phyloP scores from a whole-genome alignment of 1,139 yeast species.

The Debaryomycetaceae sp. region DNA sequence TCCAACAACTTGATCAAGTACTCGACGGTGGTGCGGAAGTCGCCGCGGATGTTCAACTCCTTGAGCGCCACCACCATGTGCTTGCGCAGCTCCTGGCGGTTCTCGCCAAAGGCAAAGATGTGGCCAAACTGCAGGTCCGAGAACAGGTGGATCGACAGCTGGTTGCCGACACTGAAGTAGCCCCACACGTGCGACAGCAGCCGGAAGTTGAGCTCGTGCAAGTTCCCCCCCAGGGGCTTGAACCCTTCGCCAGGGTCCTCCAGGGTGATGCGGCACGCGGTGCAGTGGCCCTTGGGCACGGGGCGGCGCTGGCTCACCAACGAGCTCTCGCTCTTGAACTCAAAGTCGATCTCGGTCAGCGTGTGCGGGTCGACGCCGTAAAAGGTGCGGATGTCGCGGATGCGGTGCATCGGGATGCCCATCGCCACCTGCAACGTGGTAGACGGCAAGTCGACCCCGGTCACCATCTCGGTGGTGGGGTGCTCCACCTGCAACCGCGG shows the following conservation, averaged over 20 bases:
- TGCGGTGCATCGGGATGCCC: conserved; percentile 97
- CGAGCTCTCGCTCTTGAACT: conserved; percentile 70
- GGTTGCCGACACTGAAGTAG: conserved; percentile 94
- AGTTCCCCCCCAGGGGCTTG: conserved; percentile 95
- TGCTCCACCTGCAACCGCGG: conserved; percentile 99
- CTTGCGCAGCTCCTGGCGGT: conserved; percentile 94
- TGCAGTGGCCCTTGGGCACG: conserved; percentile 94
- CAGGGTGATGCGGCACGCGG: conserved; percentile 97
- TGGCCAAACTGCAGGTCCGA: conserved; percentile 99
- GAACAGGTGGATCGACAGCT: conserved; percentile 95
- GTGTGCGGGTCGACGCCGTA: conserved; percentile 97
- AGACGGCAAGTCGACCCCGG: conserved; percentile 96
- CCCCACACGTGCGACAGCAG: conserved; percentile 99
- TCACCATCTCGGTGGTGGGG: conserved; percentile 99
- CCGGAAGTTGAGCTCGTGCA: conserved; percentile 93
- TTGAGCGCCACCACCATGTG: conserved; percentile 98
- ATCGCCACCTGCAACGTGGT: conserved; percentile 98
- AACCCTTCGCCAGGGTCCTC: conserved; percentile 99
- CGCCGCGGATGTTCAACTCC: conserved; percentile 96
- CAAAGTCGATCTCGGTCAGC: conserved; percentile 85
- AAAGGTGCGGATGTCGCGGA: conserved; percentile 83
- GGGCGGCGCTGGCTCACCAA: conserved; percentile 84
- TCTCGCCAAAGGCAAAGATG: conserved; percentile 97
- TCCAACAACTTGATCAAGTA: conserved; percentile 90
- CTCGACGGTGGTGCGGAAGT: conserved; percentile 95